Evolutionary conservation across 495 filamentous ascomycete species (phyloP).

Genomic region (Apiosordaria backusii): DNA sequence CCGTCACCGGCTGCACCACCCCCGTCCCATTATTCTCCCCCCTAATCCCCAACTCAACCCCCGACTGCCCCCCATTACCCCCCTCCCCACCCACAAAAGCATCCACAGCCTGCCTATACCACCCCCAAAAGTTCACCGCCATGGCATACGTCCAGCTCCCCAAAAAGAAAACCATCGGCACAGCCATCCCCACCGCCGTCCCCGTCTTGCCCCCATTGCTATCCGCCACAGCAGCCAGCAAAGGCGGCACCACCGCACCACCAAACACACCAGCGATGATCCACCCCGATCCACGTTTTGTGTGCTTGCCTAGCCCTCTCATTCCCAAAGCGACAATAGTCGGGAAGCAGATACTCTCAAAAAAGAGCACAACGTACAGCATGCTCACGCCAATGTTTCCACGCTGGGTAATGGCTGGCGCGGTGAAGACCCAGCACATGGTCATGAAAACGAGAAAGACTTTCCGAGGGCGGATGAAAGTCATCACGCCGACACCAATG

Average conservation of each 20-base stretch:
- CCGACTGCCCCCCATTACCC: not conserved
- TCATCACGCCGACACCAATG: conserved; percentile 51
- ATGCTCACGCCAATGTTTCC: conserved; percentile 55
- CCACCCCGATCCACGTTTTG: conserved; percentile 64
- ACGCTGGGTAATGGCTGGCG: conserved; percentile 50
- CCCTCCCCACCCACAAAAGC: conserved; percentile 37
- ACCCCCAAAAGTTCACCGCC: conserved; percentile 57
- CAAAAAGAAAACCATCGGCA: conserved; percentile 41
- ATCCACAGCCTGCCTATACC: conserved; percentile 58
- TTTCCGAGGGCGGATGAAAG: conserved; percentile 46
- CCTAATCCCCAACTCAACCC: not conserved
- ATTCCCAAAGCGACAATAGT: conserved; percentile 68
- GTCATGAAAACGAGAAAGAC: conserved; percentile 50
- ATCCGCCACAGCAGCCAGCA: conserved; percentile 58
- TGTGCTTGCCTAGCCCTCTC: conserved; percentile 65
- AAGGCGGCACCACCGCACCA: conserved; percentile 61
- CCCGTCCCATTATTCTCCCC: not conserved
- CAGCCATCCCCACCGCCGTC: conserved; percentile 41
- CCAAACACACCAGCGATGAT: conserved; percentile 62
- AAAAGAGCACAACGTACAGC: conserved; percentile 65
- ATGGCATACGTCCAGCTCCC: conserved; percentile 39
- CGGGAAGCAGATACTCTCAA: conserved; percentile 67
- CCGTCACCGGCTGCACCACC: not conserved
- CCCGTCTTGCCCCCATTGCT: conserved; percentile 4
- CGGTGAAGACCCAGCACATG: conserved; percentile 55